Percentiles rank a stretch among this genome's conserved stretches.
Evolutionary conservation across 768 basidiomycete genomes (phyloP).

Genomic region (Russula ochroleuca): DNA sequence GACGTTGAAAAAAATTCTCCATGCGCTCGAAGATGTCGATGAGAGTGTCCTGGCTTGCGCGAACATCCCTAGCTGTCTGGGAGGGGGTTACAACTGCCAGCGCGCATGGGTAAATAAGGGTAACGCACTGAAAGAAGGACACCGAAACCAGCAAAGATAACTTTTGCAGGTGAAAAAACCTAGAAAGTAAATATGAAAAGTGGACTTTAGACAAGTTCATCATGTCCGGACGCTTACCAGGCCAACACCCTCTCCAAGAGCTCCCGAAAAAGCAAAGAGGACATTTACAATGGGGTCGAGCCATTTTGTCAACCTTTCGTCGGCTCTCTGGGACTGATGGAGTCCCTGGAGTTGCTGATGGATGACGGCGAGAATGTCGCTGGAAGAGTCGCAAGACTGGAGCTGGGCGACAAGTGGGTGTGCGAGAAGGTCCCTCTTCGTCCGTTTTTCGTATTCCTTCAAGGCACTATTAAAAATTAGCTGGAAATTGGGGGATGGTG

Average conservation of each 20-base stretch:
- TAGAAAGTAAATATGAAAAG: neutral
- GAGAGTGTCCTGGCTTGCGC: neutral
- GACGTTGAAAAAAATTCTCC: neutral
- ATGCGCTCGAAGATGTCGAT: neutral
- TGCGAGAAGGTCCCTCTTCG: neutral
- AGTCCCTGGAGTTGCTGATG: neutral
- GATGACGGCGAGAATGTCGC: neutral
- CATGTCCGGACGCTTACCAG: neutral
- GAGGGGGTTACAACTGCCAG: neutral
- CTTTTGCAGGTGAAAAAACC: neutral
- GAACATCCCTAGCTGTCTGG: neutral
- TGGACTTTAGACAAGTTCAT: neutral
- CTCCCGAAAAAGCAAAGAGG: neutral
- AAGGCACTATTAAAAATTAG: neutral
- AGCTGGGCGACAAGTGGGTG: neutral
- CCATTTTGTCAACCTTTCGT: neutral
- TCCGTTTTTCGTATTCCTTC: neutral
- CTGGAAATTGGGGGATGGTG: neutral
- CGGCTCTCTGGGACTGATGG: neutral
- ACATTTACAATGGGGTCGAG: neutral
- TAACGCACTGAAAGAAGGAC: neutral
- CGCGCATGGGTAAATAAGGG: too few species aligned
- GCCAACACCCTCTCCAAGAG: neutral
- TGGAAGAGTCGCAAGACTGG: neutral
- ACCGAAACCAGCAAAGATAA: neutral